Percentiles rank a stretch among this genome's conserved stretches.
Evolutionary conservation across 192 early-diverging fungal species (phyloP).

Genomic region (Lobosporangium transversale): DNA sequence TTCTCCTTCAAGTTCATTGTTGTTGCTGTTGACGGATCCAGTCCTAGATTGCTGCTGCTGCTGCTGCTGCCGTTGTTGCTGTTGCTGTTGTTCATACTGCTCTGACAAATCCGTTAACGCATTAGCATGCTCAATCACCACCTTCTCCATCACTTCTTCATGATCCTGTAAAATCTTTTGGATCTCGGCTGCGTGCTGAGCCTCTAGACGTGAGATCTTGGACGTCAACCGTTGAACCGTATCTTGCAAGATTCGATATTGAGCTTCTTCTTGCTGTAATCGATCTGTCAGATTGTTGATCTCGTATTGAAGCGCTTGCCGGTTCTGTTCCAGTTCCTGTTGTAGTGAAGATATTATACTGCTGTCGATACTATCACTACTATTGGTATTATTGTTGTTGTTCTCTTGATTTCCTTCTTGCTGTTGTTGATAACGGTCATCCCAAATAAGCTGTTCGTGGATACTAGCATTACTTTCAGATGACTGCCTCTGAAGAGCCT

Average conservation of each 20-base stretch:
- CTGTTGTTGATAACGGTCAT: no score
- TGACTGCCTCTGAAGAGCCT: constrained; percentile 9
- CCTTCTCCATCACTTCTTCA: constrained; percentile 35
- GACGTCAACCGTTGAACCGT: constrained; percentile 21
- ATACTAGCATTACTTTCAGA: no score
- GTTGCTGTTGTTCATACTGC: constrained; percentile 5
- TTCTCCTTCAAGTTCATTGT: not conserved
- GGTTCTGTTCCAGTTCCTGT: not conserved
- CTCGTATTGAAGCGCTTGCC: not conserved
- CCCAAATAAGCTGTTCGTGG: no score
- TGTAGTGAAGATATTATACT: not conserved
- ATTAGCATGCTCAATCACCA: constrained; percentile 27
- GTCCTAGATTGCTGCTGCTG: no score
- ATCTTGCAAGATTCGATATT: constrained; percentile 22
- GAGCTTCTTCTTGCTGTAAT: constrained; percentile 22
- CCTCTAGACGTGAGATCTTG: not conserved
- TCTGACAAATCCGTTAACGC: constrained; percentile 17
- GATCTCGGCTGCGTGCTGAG: constrained; percentile 18
- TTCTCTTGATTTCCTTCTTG: not conserved
- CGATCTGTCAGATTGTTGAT: constrained; percentile 2
- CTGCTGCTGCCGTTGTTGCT: not conserved
- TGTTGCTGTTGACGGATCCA: not conserved
- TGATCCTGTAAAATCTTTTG: constrained; percentile 21
- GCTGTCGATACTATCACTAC: not conserved
- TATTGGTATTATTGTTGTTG: not conserved